These are phyloP conservation scores for Lizonia empirigonia DNA, from an alignment of 2,329 filamentous ascomycete species.

Conservation along the genomic window DNA sequence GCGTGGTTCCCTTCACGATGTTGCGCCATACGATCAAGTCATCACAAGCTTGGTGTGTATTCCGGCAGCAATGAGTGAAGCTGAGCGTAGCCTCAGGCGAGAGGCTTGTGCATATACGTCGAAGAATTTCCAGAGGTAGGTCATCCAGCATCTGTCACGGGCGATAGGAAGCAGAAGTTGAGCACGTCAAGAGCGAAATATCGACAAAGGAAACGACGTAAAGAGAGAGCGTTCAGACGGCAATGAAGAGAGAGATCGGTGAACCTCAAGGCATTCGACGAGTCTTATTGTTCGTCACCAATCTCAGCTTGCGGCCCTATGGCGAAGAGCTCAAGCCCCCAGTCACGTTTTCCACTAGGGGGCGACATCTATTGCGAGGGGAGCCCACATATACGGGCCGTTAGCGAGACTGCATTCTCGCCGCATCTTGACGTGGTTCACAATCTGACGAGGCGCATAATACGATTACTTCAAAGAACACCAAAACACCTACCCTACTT, in stretches of 20 bases:
- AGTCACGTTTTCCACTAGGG: conserved; percentile 8
- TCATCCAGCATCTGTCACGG: conserved; percentile 8
- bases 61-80: conserved; percentile 13
- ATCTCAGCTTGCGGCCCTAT: conserved; percentile 9
- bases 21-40: conserved; percentile 17
- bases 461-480: no score
- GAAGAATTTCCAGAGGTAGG: conserved; percentile 17
- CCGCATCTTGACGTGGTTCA: conserved; percentile 2
- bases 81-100: conserved; percentile 9
- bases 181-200: not conserved
- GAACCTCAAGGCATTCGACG: not conserved
- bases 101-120: conserved; percentile 8
- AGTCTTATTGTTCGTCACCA: conserved; percentile 11
- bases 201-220: not conserved
- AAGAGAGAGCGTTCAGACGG: not conserved
- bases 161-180: not conserved
- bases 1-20: conserved; percentile 9
- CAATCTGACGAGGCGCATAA: conserved; percentile 12
- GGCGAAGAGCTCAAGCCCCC: not conserved
- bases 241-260: conserved; percentile 7
- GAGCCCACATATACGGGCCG: conserved; percentile 2
- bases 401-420: conserved; percentile 11
- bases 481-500: no score
- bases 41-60: conserved; percentile 11
- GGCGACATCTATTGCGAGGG: conserved; percentile 16